These are phyloP conservation scores for Suillus weaverae DNA, from an alignment of 768 basidiomycete genomes.

Conservation along the genomic window DNA sequence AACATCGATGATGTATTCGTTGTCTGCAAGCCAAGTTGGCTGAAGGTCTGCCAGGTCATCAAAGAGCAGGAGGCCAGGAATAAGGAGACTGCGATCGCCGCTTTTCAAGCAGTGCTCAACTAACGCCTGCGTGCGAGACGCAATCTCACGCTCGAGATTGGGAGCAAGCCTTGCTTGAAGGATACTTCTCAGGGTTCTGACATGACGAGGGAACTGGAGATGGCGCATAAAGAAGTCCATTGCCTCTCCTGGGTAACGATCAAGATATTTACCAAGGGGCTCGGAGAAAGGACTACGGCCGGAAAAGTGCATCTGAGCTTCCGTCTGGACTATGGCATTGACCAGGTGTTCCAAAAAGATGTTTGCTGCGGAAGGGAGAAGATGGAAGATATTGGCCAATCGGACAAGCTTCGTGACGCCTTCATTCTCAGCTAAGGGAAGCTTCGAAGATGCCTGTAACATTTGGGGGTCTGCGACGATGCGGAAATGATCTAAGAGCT, in stretches of 20 bases:
- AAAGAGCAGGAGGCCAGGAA: slow-evolving; percentile 75
- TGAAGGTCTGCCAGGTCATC: slow-evolving; percentile 70
- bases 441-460: slow-evolving; percentile 73
- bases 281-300: slow-evolving; percentile 89
- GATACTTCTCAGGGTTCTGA: slow-evolving; percentile 83
- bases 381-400: slow-evolving; percentile 96
- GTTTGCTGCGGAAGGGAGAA: slow-evolving; percentile 90
- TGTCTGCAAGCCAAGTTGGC: slow-evolving; percentile 70
- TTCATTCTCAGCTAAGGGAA: slow-evolving; percentile 84
- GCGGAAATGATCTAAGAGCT: slow-evolving; percentile 94
- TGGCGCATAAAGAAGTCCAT: slow-evolving; percentile 82
- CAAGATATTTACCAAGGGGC: slow-evolving; percentile 86
- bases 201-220: slow-evolving; percentile 73
- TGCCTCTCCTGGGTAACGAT: slow-evolving; percentile 86
- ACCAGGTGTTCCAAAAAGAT: slow-evolving; percentile 89
- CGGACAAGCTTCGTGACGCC: slow-evolving; percentile 91
- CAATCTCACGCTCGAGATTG: slow-evolving; percentile 66
- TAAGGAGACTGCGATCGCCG: slow-evolving; percentile 48
- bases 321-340: slow-evolving; percentile 86
- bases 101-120: slow-evolving; percentile 52
- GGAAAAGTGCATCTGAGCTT: slow-evolving; percentile 89
- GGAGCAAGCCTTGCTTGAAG: slow-evolving; percentile 79
- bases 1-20: slow-evolving; percentile 65
- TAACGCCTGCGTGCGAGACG: slow-evolving; percentile 55
- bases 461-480: slow-evolving; percentile 88